Percentiles rank a stretch among this genome's conserved stretches.
Evolutionary conservation across 306 rosid genomes (phyloP).

Genomic region (Pyrus betulifolia): DNA sequence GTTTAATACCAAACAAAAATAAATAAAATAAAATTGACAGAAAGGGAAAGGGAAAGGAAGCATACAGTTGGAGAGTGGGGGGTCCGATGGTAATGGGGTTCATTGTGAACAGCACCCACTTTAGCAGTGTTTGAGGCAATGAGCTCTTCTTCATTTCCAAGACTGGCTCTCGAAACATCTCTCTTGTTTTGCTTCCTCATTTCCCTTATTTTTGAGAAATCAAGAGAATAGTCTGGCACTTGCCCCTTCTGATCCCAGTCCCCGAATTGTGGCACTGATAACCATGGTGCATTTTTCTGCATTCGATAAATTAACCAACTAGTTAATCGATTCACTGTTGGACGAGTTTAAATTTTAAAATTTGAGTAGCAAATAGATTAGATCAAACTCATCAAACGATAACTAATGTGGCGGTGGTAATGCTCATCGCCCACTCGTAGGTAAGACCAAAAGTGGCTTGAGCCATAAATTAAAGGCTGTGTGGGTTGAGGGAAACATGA

Average conservation of each 20-base stretch:
- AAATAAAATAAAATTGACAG: not conserved
- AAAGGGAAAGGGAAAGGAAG: constrained; percentile 26
- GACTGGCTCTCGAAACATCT: constrained; percentile 76
- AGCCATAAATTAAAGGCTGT: not conserved
- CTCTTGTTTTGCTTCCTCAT: constrained; percentile 91
- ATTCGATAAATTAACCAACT: not conserved
- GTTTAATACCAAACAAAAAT: constrained; percentile 3
- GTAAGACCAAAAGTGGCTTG: not conserved
- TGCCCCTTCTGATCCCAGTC: constrained; percentile 96
- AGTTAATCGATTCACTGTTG: not conserved
- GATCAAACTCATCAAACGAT: not conserved
- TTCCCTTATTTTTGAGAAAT: constrained; percentile 93
- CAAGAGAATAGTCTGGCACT: constrained; percentile 83
- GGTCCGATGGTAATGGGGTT: constrained; percentile 50
- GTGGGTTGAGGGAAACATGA: not conserved
- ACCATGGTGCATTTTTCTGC: constrained; percentile 71
- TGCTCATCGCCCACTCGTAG: not conserved
- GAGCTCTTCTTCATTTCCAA: constrained; percentile 94
- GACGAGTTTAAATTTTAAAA: not conserved
- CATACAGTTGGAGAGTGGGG: constrained; percentile 75
- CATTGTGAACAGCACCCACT: constrained; percentile 30
- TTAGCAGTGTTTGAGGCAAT: constrained; percentile 36
- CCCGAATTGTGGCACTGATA: constrained; percentile 97
- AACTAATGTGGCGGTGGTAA: not conserved
- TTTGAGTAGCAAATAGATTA: not conserved